Conservation (phyloP, 306 rosid species). For the Prunus fruticosa region DNA sequence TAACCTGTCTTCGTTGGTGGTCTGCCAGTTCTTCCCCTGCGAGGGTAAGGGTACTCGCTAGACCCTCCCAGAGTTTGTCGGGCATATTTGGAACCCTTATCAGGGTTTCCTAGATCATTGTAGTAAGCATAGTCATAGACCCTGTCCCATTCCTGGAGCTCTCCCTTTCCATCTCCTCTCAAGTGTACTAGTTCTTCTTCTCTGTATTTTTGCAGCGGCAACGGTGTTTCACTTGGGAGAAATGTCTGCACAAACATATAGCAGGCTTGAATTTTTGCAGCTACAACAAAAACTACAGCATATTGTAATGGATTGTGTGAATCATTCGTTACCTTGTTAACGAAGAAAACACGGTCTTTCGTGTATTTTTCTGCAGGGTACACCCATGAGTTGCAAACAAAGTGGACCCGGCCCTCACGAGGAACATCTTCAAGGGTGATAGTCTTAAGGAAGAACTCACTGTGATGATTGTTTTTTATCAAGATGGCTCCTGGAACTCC, state of each 20-base stretch:
- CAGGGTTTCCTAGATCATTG: constrained; percentile 68
- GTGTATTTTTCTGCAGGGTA: constrained; percentile 35
- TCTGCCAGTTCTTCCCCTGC: constrained; percentile 81
- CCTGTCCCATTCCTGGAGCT: constrained; percentile 70
- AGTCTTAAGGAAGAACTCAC: constrained; percentile 55
- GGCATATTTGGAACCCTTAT: constrained; percentile 27
- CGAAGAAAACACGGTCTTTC: constrained; percentile 51
- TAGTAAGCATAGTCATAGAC: constrained; percentile 75
- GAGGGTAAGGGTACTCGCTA: constrained; percentile 59
- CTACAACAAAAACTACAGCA: background rate
- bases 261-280: background rate
- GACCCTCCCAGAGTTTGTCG: constrained; percentile 80
- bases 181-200: constrained; percentile 47
- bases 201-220: constrained; percentile 44
- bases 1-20: constrained; percentile 47
- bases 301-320: background rate
- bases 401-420: constrained; percentile 34
- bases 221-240: constrained; percentile 71
- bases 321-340: constrained; percentile 47
- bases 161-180: constrained; percentile 70
- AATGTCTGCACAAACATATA: constrained; percentile 43
- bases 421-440: constrained; percentile 59
- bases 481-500: constrained; percentile 67
- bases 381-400: constrained; percentile 73
- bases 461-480: constrained; percentile 42